Conservation (phyloP, 1,284 basidiomycete genomes). For the Microbotryomycetes sp. region DNA sequence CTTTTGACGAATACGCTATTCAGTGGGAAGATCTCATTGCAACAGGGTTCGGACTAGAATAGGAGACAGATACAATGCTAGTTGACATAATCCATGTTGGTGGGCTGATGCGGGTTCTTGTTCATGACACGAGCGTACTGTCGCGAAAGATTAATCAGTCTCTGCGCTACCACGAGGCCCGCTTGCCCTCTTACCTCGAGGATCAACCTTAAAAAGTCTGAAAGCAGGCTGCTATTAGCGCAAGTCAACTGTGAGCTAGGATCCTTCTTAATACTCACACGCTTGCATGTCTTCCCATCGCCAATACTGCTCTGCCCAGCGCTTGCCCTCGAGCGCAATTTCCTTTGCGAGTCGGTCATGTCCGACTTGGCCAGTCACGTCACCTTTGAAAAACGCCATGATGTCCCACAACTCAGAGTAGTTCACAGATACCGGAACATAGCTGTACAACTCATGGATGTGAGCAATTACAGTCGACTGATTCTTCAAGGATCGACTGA, state of each 20-base stretch:
- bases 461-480: constrained; percentile 47
- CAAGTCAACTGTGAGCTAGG: too few species aligned
- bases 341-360: constrained; percentile 45
- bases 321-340: constrained; percentile 43
- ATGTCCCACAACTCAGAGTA: constrained; percentile 47
- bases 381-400: constrained; percentile 47
- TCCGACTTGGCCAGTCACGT: constrained; percentile 40
- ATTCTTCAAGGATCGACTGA: constrained; percentile 40
- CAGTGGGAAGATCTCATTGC: background rate
- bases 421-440: constrained; percentile 44
- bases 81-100: constrained; percentile 19
- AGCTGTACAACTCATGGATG: constrained; percentile 30
- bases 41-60: background rate
- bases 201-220: background rate
- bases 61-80: too few species aligned
- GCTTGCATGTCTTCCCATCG: constrained; percentile 49
- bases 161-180: too few species aligned
- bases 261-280: constrained; percentile 40
- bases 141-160: too few species aligned
- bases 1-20: background rate
- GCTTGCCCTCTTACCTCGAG: constrained; percentile 4
- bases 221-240: background rate
- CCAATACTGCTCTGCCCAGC: constrained; percentile 46
- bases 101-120: constrained; percentile 23
- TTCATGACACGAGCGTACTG: constrained; percentile 32